Percentiles rank a stretch among this genome's conserved stretches.
These are phyloP conservation scores for Hirschioporus abietinus DNA, from an alignment of 768 basidiomycete species.

Conservation along the genomic window DNA sequence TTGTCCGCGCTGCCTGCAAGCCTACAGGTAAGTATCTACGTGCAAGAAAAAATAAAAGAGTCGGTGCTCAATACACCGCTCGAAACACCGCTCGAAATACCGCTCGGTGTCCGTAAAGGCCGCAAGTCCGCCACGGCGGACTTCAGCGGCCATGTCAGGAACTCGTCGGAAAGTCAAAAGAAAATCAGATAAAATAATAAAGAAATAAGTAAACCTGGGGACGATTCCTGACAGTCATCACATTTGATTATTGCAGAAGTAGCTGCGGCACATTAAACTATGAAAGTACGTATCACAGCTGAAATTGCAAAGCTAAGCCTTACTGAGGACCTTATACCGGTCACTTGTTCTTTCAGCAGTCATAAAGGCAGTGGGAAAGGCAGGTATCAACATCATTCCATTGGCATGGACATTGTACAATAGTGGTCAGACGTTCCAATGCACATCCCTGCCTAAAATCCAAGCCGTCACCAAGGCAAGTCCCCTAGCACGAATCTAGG, in stretches of 20 bases:
- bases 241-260: slow-evolving; percentile 1
- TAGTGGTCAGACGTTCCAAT: not conserved
- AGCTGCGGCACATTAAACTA: not conserved
- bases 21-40: too few species aligned
- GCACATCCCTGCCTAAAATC: not conserved
- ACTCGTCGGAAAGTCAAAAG: too few species aligned
- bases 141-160: too few species aligned
- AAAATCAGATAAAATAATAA: too few species aligned
- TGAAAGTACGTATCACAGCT: not conserved
- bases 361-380: not conserved
- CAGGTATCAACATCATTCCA: not conserved
- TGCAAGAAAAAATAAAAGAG: too few species aligned
- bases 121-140: too few species aligned
- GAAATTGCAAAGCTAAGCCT: not conserved
- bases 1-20: too few species aligned
- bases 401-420: slow-evolving; percentile 1
- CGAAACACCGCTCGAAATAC: too few species aligned
- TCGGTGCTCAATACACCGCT: too few species aligned
- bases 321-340: not conserved
- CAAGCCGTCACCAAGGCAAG: slow-evolving; percentile 2
- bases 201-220: too few species aligned
- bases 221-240: too few species aligned
- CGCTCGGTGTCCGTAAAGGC: too few species aligned
- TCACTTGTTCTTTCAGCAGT: not conserved
- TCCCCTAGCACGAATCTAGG: not conserved